These are phyloP conservation scores for Nadsonia starkeyi-henricii DNA, from an alignment of 1,139 yeast species.

Conservation along the genomic window DNA sequence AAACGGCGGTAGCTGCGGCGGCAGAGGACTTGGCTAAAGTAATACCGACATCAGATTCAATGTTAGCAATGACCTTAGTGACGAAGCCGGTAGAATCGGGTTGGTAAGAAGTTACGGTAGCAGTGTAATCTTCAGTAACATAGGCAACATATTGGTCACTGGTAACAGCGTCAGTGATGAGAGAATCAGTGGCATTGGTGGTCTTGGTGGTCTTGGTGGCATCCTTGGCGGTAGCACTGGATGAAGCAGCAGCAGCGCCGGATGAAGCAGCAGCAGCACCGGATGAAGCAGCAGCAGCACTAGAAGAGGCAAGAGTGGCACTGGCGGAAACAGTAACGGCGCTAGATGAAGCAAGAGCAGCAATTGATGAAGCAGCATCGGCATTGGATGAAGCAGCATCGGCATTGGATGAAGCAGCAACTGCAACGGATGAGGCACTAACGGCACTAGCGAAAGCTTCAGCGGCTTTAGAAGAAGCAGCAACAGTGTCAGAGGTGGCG, in stretches of 20 bases:
- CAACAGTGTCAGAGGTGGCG: not conserved
- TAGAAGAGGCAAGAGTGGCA: not conserved
- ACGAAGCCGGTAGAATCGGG: not conserved
- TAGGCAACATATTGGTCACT: not conserved
- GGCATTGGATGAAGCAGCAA: not conserved
- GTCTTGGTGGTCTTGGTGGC: conserved; percentile 19
- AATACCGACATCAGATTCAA: not conserved
- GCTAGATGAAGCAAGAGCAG: not conserved
- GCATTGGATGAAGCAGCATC: conserved; percentile 85
- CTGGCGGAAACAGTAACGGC: not conserved
- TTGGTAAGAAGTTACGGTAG: not conserved
- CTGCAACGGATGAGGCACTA: not conserved
- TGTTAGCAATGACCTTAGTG: not conserved
- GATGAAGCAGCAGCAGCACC: not conserved
- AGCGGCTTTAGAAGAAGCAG: conserved; percentile 1
- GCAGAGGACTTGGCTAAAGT: not conserved
- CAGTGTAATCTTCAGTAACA: not conserved
- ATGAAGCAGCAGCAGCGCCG: not conserved
- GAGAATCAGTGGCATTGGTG: conserved; percentile 83
- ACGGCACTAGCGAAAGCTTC: not conserved
- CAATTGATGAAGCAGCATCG: conserved; percentile 1
- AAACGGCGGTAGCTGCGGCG: not conserved
- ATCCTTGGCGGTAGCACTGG: conserved; percentile 25
- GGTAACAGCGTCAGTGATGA: conserved; percentile 26
- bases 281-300: not conserved